These are phyloP conservation scores for Meyerozyma elateridarum DNA, from an alignment of 1,139 yeast species.

Conservation along the genomic window DNA sequence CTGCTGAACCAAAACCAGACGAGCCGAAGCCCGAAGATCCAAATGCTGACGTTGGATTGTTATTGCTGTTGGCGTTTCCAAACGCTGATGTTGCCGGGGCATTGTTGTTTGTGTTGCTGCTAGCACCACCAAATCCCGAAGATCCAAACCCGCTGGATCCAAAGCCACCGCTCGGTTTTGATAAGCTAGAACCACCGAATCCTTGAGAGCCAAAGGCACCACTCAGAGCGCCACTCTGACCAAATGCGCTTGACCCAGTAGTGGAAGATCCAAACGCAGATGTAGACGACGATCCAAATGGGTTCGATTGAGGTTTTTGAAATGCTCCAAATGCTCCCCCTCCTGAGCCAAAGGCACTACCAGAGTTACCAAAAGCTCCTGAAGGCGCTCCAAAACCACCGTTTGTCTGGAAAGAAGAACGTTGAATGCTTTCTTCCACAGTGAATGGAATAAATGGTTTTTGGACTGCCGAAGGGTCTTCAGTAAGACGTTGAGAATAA, in stretches of 20 bases:
- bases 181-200: too few relatives aligned
- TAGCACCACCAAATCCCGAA: too few relatives aligned
- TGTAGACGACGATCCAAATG: constrained; percentile 13
- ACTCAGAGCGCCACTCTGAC: too few relatives aligned
- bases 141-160: constrained; percentile 8
- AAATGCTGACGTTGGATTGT: constrained; percentile 7
- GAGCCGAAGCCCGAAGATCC: constrained; percentile 8
- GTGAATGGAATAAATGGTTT: constrained; percentile 38
- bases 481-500: constrained; percentile 48
- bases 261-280: constrained; percentile 10
- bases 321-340: constrained; percentile 9
- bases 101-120: too few relatives aligned
- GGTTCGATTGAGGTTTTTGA: constrained; percentile 2
- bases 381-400: constrained; percentile 11
- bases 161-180: too few relatives aligned
- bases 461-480: constrained; percentile 20
- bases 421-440: constrained; percentile 22
- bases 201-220: constrained; percentile 1
- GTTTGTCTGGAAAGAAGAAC: constrained; percentile 7
- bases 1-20: constrained; percentile 4
- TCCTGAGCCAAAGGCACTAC: constrained; percentile 9
- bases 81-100: constrained; percentile 6
- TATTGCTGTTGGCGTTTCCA: constrained; percentile 1
- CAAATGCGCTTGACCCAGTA: constrained; percentile 11
- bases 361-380: constrained; percentile 8